phyloP scores from a whole-genome alignment of 2,329 filamentous ascomycete species.

The Thelonectria olida region DNA sequence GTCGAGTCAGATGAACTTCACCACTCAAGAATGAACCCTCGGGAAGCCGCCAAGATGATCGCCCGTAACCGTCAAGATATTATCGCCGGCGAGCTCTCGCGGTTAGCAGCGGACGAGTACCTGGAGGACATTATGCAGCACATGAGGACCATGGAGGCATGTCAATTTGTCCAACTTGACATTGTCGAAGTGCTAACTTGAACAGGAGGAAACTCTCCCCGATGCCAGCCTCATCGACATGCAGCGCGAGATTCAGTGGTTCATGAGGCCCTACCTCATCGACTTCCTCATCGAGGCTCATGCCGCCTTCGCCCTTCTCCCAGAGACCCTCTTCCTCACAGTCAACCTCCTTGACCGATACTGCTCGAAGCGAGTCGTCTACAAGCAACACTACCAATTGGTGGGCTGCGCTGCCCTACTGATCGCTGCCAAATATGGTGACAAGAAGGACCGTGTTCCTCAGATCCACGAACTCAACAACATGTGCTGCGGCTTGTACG shows the following conservation, averaged over 20 bases:
- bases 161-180: conserved; percentile 32
- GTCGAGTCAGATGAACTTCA: conserved; percentile 63
- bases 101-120: conserved; percentile 87
- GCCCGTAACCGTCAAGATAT: conserved; percentile 86
- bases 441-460: conserved; percentile 98
- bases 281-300: conserved; percentile 99
- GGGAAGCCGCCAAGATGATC: conserved; percentile 80
- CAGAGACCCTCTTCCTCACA: conserved; percentile 94
- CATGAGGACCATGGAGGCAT: conserved; percentile 93
- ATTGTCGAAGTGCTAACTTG: conserved; percentile 35
- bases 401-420: conserved; percentile 95
- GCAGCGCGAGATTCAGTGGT: conserved; percentile 99
- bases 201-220: conserved; percentile 81
- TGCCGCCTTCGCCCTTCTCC: conserved; percentile 90
- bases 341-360: conserved; percentile 97
- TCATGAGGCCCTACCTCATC: conserved; percentile 97
- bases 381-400: conserved; percentile 98
- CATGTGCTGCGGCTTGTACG: conserved; percentile 98
- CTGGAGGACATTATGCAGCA: conserved; percentile 93
- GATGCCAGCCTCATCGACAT: conserved; percentile 99
- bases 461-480: conserved; percentile 97
- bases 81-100: conserved; percentile 88
- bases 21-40: conserved; percentile 69
- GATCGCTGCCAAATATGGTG: conserved; percentile 97
- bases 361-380: conserved; percentile 96